These are phyloP conservation scores for Glarea lozoyensis DNA, from an alignment of 495 filamentous ascomycete genomes.

Conservation along the genomic window DNA sequence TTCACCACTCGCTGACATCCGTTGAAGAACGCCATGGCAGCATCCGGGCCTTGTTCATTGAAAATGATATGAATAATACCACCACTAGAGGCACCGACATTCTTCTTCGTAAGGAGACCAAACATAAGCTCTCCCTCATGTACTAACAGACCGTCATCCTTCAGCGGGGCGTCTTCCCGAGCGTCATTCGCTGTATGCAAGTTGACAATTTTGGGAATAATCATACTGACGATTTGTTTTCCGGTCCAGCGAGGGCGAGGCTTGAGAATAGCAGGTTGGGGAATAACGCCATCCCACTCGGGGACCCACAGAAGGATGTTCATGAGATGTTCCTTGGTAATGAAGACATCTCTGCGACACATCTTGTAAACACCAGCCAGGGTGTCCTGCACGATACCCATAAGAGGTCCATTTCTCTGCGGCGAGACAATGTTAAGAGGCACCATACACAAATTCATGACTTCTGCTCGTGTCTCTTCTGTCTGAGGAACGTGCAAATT, in stretches of 20 bases:
- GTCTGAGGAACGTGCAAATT: constrained; percentile 98
- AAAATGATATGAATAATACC: constrained; percentile 94
- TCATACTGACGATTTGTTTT: constrained; percentile 93
- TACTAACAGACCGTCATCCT: constrained; percentile 74
- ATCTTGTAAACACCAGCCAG: constrained; percentile 96
- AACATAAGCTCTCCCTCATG: constrained; percentile 84
- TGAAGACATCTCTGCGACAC: constrained; percentile 83
- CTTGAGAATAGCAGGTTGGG: constrained; percentile 82
- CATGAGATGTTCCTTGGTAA: constrained; percentile 86
- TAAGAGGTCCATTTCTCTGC: constrained; percentile 91
- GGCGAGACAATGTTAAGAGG: constrained; percentile 96
- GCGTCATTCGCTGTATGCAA: constrained; percentile 54
- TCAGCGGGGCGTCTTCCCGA: constrained; percentile 50
- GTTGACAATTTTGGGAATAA: constrained; percentile 81
- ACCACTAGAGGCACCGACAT: constrained; percentile 74
- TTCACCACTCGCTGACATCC: constrained; percentile 86
- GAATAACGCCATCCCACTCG: constrained; percentile 92
- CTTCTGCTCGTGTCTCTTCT: constrained; percentile 90
- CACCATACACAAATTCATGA: constrained; percentile 89
- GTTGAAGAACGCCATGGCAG: constrained; percentile 90
- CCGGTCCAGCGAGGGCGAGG: constrained; percentile 95
- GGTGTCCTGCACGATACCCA: constrained; percentile 99
- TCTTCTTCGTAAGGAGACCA: constrained; percentile 87
- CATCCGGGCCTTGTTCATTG: constrained; percentile 83
- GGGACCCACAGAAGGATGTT: constrained; percentile 95